A percentile compares a stretch with the other conserved stretches of the same genome.
Evolutionary conservation across 2,329 filamentous ascomycete species (phyloP).

Genomic region (Escovopsis weberi): DNA sequence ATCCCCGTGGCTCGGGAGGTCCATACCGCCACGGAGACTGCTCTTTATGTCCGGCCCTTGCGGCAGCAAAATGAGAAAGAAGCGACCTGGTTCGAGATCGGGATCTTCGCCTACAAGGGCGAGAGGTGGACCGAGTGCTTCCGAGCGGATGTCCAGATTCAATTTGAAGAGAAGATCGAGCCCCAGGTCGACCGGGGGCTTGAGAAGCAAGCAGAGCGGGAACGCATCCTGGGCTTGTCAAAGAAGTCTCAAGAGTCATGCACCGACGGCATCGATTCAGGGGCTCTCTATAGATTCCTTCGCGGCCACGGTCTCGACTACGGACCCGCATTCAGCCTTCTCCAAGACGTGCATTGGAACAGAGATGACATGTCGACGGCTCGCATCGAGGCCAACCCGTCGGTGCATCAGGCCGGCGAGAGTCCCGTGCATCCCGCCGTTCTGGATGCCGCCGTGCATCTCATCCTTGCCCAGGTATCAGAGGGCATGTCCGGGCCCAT

Average conservation of each 20-base stretch:
- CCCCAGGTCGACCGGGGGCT: background rate
- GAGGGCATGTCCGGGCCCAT: background rate
- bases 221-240: background rate
- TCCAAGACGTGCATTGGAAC: slow-evolving; percentile 1
- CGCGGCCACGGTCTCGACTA: slow-evolving; percentile 1
- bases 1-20: background rate
- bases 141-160: background rate
- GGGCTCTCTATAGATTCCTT: background rate
- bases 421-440: slow-evolving; percentile 22
- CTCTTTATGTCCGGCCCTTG: slow-evolving; percentile 1
- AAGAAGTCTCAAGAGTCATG: background rate
- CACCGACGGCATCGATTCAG: background rate
- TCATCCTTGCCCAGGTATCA: slow-evolving; percentile 6
- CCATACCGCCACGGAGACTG: slow-evolving; percentile 2
- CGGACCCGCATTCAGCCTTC: slow-evolving; percentile 2
- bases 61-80: background rate
- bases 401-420: slow-evolving; percentile 6
- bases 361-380: background rate
- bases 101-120: slow-evolving; percentile 1
- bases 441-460: slow-evolving; percentile 21
- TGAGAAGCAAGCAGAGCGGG: background rate
- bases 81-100: slow-evolving; percentile 2
- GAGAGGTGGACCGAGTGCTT: slow-evolving; percentile 3
- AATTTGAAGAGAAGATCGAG: background rate
- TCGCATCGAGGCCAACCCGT: slow-evolving; percentile 1